Evolutionary conservation across 192 early-diverging fungal species (phyloP), one percentile per base, ranked within the genome.

Genomic region (Blastocladiella britannica): DNA sequence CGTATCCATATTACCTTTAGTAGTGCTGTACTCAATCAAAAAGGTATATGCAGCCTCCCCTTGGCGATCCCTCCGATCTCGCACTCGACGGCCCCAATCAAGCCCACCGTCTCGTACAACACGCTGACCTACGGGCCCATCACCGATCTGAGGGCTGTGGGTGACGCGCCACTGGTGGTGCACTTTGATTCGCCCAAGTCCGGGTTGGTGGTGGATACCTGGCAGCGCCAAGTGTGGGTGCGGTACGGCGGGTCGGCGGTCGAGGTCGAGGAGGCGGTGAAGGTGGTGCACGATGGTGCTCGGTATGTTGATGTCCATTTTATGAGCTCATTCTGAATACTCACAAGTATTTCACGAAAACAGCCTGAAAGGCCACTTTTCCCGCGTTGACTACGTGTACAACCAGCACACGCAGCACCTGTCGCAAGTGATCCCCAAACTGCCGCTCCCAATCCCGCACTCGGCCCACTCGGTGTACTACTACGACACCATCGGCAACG

Each of bases 401-500:
- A 56, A 67, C 26, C 64, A 64, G 53, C 63, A 64, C 30, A 51
- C 59, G 18, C 77, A 71, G 69, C 56, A 29, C 1, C 58, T 64
- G 25, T 76, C 70, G 37, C 77, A 76, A 63, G 73, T 70, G 37
- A 63, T 80, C 55, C 72, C 69, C 52, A 67, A 58, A 58, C 67
- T 74, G 37, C 69, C 56, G 51, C 72, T 81, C 57, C 62, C 59
- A 29, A 71, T 97, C 15, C 93, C 93, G 4, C 72, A 71, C 0
- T 66, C 72, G 3, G 87, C 85, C 6, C 55, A 71, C 12, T 72
- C 89, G 30, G 75, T 87, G 52, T 95, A 88, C 66, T 92, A 79
- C 62, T 74, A 82, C 29, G 90, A 93, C 65, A 83, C 85, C 53
- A 87, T 96, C 60, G 95, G 95, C 26, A 99, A 99, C 66, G 88